Percentiles rank a stretch among this genome's conserved stretches.
phyloP scores from a whole-genome alignment of 164 flowering plant species.

The Akebia trifoliata region DNA sequence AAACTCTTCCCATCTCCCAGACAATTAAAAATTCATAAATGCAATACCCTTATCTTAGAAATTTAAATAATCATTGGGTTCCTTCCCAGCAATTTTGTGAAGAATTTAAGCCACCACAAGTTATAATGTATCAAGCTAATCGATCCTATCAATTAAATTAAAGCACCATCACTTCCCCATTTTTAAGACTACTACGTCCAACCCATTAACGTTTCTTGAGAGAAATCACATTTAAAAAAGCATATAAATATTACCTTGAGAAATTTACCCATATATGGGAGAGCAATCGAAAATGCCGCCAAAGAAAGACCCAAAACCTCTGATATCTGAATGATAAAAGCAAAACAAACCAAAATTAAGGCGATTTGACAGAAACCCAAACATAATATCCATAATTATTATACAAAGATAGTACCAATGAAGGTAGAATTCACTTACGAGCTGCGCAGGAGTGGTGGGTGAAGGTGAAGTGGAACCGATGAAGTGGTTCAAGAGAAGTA shows the following conservation, averaged over 20 bases:
- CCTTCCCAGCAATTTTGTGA: no score
- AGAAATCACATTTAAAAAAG: neutral
- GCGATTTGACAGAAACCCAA: no score
- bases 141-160: neutral
- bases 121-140: neutral
- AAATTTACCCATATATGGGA: conserved; percentile 80
- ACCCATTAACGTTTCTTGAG: neutral
- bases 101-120: no score
- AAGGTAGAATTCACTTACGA: conserved; percentile 31
- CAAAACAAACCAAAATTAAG: conserved; percentile 1
- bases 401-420: neutral
- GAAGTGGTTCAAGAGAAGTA: conserved; percentile 66
- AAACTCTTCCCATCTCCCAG: no score
- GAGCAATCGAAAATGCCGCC: conserved; percentile 60
- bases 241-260: conserved; percentile 49
- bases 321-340: conserved; percentile 39
- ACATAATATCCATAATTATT: neutral
- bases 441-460: conserved; percentile 49
- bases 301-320: conserved; percentile 68
- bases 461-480: conserved; percentile 41
- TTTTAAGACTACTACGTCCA: neutral
- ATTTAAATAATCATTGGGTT: no score
- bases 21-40: no score
- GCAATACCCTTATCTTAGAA: no score
- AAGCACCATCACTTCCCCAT: neutral